phyloP scores from a whole-genome alignment of 768 basidiomycete species.

The Leccinum fibrillosum region DNA sequence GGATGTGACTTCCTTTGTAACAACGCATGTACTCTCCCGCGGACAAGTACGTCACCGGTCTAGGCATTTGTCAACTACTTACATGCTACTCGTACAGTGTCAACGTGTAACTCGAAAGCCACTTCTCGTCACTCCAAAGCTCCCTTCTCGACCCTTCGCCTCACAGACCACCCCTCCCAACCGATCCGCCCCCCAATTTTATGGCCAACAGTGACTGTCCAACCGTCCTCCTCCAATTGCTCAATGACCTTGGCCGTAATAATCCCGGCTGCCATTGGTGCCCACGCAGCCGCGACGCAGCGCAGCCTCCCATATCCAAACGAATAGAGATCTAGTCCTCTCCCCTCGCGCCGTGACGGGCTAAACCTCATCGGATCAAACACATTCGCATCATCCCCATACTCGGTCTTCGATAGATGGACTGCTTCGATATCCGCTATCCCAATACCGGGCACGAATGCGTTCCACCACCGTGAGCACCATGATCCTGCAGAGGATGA shows the following conservation, averaged over 20 bases:
- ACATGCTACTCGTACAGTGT: background rate
- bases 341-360: constrained; percentile 17
- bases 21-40: background rate
- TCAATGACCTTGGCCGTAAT: constrained; percentile 43
- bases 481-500: background rate
- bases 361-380: constrained; percentile 47
- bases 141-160: constrained; percentile 23
- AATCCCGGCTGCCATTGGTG: constrained; percentile 52
- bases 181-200: constrained; percentile 43
- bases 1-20: too few species aligned
- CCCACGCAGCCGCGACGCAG: constrained; percentile 49
- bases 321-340: constrained; percentile 29
- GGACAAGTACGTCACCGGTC: background rate
- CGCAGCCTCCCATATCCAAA: constrained; percentile 44
- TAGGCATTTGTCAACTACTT: background rate
- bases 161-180: constrained; percentile 40
- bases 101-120: background rate
- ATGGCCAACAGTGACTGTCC: constrained; percentile 10
- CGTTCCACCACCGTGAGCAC: constrained; percentile 10
- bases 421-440: constrained; percentile 22
- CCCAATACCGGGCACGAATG: constrained; percentile 12
- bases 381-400: constrained; percentile 32
- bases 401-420: constrained; percentile 15
- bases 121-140: background rate
- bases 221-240: constrained; percentile 24